phyloP scores from a whole-genome alignment of 176 grass and related monocot genomes.

The sorghum (Sorghum bicolor) region Sorghum_bicolor_NCBIv3 NC_012873.2:12350501-12351000 shows the following conservation, averaged over 20 bases:
- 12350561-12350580: too few species aligned
- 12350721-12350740: neutral
- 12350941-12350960: neutral
- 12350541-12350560: too few species aligned
- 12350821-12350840: neutral
- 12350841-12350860: neutral
- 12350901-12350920: too few species aligned
- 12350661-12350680: too few species aligned
- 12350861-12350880: neutral
- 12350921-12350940: neutral
- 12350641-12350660: too few species aligned
- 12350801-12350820: neutral
- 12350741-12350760: neutral
- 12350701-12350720: neutral
- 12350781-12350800: neutral
- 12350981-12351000: neutral
- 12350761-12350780: neutral
- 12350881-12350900: neutral
- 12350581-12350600: too few species aligned
- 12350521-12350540: too few species aligned
- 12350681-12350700: neutral
- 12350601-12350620: too few species aligned
- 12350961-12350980: constrained; percentile 13
- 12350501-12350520: too few species aligned
- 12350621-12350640: too few species aligned